Evolutionary conservation across 805 yeast genomes (phyloP).

Genomic region (Yueomyces sp.): DNA sequence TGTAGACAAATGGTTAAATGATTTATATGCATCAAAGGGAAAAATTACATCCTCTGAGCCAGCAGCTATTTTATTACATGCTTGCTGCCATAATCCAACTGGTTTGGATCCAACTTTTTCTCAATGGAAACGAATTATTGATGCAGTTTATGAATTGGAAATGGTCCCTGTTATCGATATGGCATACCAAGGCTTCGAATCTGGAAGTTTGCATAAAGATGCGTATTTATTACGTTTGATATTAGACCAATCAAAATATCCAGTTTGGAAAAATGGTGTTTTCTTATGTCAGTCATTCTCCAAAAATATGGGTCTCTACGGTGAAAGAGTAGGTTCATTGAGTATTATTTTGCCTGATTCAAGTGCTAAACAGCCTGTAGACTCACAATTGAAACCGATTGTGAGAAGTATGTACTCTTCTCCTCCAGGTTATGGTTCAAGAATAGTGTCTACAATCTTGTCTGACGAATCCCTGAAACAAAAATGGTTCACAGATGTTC

Average conservation of each 20-base stretch:
- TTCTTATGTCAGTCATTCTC: conserved; percentile 84
- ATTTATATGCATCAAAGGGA: conserved; percentile 32
- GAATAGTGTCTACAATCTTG: conserved; percentile 70
- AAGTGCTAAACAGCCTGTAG: conserved; percentile 33
- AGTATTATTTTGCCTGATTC: conserved; percentile 34
- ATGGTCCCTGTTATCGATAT: conserved; percentile 78
- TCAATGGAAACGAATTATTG: conserved; percentile 69
- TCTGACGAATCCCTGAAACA: conserved; percentile 41
- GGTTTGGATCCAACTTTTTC: conserved; percentile 80
- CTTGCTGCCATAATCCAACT: conserved; percentile 96
- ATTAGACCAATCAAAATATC: conserved; percentile 7
- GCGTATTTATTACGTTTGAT: conserved; percentile 37
- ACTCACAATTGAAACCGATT: conserved; percentile 70
- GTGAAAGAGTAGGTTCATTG: conserved; percentile 86
- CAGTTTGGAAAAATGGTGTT: conserved; percentile 33
- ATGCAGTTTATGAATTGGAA: conserved; percentile 41
- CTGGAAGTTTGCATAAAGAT: conserved; percentile 71
- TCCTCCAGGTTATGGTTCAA: conserved; percentile 91
- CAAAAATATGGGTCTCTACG: conserved; percentile 89
- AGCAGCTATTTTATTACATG: conserved; percentile 56
- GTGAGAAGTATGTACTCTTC: conserved; percentile 83
- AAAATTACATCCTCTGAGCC: conserved; percentile 35
- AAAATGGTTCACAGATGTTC: conserved; percentile 76
- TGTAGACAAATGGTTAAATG: conserved; percentile 45
- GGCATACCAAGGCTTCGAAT: conserved; percentile 93